phyloP scores from a whole-genome alignment of 805 yeast species.

The Saccharomyces paradoxus region DNA sequence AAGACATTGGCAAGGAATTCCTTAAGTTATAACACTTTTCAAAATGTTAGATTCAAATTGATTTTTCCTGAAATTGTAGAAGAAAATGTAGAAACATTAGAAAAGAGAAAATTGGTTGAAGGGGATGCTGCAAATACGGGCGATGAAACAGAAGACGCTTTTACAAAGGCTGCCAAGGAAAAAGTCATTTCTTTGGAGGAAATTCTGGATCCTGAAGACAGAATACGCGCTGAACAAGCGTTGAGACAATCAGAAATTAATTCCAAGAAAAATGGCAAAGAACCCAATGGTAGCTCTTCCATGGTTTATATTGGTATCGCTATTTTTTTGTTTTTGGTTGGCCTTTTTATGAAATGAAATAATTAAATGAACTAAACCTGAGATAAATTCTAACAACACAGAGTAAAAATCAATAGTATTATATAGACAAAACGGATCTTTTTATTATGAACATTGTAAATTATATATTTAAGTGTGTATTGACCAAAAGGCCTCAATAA shows the following conservation, averaged over 20 bases:
- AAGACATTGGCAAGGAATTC: slow-evolving; percentile 50
- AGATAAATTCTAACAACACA: background rate
- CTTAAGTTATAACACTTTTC: slow-evolving; percentile 47
- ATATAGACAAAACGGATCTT: background rate
- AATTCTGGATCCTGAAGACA: slow-evolving; percentile 60
- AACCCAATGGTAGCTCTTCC: slow-evolving; percentile 10
- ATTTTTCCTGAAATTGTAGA: slow-evolving; percentile 65
- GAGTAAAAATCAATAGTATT: background rate
- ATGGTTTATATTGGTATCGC: slow-evolving; percentile 30
- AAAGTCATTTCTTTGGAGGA: slow-evolving; percentile 31
- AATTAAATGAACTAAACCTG: background rate
- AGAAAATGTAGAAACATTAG: slow-evolving; percentile 20
- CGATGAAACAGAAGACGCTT: slow-evolving; percentile 15
- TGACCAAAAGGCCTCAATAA: background rate
- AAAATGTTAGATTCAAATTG: slow-evolving; percentile 48
- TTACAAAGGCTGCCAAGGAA: slow-evolving; percentile 27
- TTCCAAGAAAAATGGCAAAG: slow-evolving; percentile 4
- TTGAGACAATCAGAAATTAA: slow-evolving; percentile 12
- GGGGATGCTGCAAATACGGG: slow-evolving; percentile 6
- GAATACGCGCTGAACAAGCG: slow-evolving; percentile 42
- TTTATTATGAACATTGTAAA: background rate
- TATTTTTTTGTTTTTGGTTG: slow-evolving; percentile 26
- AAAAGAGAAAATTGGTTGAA: slow-evolving; percentile 13
- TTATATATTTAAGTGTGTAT: background rate
- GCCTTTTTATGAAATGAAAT: slow-evolving; percentile 26